Evolutionary conservation across 345 rosid species (phyloP), one percentile per base, ranked within the genome.

Genomic region (Syzygium aromaticum): DNA sequence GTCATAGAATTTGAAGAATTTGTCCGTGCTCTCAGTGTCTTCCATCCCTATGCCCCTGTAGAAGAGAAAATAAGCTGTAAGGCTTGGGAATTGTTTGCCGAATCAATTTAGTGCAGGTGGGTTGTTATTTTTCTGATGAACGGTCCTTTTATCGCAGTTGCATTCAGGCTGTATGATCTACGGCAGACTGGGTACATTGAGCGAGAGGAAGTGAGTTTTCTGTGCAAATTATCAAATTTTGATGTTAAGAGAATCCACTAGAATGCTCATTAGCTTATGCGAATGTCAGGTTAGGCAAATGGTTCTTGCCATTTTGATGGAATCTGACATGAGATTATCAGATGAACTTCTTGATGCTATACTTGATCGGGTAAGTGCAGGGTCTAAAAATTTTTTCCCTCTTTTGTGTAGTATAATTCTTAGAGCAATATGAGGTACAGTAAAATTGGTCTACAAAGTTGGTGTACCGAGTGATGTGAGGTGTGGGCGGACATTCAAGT

Each of bases 1-100:
- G 98, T 94, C 27, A 97, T 97, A 78, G 98, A 96, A 87, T 96
- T 97, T 89, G 99, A 94, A 23, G 99, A 96, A 82, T 97, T 97
- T 84, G 89, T 96, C 40, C 98, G 86, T 67, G 92, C 96, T 16
- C 92, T 97, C 51, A 93, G 87, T 61, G 93, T 96, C 54, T 97
- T 97, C 90, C 99, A 97, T 91, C 99, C 99, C 11, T 61, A 23
- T 89, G 92, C 98, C 78, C 94, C 98, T 3, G 56, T 90, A 15
- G 96, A 96, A 82, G 95, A 94, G 84, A 97, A 97, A 89, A 96
- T 90, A 59, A 94, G 94, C 77, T 97, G 99, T 96, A 90, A 93
- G 96, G 33, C 88, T 27, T 88, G 46, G 52, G 7, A 56, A 56
- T n/a, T 25, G 51, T 87, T 87, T 90, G 83, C 73, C 46, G 57